Evolutionary conservation across 2,329 filamentous ascomycete genomes (phyloP).

Genomic region (Sphaerulina vaccinii): DNA sequence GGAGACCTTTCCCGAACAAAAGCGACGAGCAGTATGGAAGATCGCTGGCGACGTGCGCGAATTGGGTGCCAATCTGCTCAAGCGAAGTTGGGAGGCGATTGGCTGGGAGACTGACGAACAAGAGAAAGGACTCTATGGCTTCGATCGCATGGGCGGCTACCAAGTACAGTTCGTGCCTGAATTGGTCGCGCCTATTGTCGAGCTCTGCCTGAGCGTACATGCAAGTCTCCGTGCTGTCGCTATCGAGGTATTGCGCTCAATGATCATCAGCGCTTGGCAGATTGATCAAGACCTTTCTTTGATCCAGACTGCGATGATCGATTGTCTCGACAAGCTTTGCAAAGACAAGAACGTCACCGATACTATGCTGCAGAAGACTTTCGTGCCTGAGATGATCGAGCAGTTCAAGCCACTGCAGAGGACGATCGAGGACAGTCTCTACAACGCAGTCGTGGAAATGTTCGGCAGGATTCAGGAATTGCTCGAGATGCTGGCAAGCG

Average conservation of each 20-base stretch:
- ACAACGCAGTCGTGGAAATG: constrained; percentile 72
- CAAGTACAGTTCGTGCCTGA: constrained; percentile 97
- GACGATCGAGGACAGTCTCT: constrained; percentile 69
- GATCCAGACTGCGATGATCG: constrained; percentile 95
- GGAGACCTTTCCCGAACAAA: constrained; percentile 96
- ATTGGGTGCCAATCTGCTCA: constrained; percentile 80
- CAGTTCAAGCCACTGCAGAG: constrained; percentile 72
- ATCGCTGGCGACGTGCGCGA: constrained; percentile 96
- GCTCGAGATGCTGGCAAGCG: constrained; percentile 83
- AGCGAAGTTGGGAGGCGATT: constrained; percentile 88
- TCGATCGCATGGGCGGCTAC: constrained; percentile 87
- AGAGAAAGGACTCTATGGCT: constrained; percentile 72
- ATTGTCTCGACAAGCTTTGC: constrained; percentile 85
- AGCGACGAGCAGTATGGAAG: constrained; percentile 94
- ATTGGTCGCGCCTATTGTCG: constrained; percentile 85
- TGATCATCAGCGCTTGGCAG: constrained; percentile 98
- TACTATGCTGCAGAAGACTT: constrained; percentile 86
- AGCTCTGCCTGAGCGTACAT: constrained; percentile 92
- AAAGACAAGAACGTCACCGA: constrained; percentile 77
- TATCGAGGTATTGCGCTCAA: constrained; percentile 89
- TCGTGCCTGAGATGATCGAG: constrained; percentile 79
- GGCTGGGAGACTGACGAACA: constrained; percentile 90
- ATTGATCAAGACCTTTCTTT: constrained; percentile 87
- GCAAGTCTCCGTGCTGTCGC: constrained; percentile 86
- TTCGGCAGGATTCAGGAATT: constrained; percentile 86